phyloP scores from a whole-genome alignment of 495 filamentous ascomycete species.

The Cetradonia linearis region DNA sequence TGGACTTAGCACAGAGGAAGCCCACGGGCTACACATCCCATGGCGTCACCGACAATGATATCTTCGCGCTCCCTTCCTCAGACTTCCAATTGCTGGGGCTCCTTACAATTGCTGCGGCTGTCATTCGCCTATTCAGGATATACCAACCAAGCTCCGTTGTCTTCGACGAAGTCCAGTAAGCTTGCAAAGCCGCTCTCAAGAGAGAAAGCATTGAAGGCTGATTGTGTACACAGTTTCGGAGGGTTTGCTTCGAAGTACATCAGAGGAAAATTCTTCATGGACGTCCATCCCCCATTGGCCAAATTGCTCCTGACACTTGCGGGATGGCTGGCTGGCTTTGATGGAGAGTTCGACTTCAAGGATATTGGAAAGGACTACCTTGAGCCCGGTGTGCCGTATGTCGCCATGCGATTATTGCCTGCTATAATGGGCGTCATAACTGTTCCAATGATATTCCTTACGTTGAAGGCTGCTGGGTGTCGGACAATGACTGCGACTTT shows the following conservation, averaged over 20 bases:
- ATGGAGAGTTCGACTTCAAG: constrained; percentile 97
- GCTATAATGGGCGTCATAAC: constrained; percentile 78
- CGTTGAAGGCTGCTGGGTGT: constrained; percentile 82
- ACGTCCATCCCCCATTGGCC: constrained; percentile 94
- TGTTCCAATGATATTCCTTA: constrained; percentile 87
- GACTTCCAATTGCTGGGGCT: constrained; percentile 68
- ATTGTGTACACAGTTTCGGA: constrained; percentile 59
- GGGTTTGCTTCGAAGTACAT: constrained; percentile 98
- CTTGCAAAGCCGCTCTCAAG: constrained; percentile 14
- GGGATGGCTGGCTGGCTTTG: constrained; percentile 89
- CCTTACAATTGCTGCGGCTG: constrained; percentile 63
- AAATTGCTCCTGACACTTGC: constrained; percentile 93
- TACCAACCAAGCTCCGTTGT: constrained; percentile 95
- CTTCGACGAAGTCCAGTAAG: constrained; percentile 98
- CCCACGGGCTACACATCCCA: constrained; percentile 41
- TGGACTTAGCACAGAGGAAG: constrained; percentile 13
- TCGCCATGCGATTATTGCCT: constrained; percentile 91
- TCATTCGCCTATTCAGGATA: constrained; percentile 86
- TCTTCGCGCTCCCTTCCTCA: constrained; percentile 57
- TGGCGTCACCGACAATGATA: constrained; percentile 43
- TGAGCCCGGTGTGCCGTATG: constrained; percentile 89
- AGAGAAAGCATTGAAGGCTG: constrained; percentile 6
- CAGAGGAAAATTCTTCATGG: constrained; percentile 98
- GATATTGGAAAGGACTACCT: constrained; percentile 98
- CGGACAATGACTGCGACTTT: constrained; percentile 71